These are phyloP conservation scores for Phytopythium sindhum DNA, from an alignment of 352 stramenopile genomes.

Conservation along the genomic window DNA sequence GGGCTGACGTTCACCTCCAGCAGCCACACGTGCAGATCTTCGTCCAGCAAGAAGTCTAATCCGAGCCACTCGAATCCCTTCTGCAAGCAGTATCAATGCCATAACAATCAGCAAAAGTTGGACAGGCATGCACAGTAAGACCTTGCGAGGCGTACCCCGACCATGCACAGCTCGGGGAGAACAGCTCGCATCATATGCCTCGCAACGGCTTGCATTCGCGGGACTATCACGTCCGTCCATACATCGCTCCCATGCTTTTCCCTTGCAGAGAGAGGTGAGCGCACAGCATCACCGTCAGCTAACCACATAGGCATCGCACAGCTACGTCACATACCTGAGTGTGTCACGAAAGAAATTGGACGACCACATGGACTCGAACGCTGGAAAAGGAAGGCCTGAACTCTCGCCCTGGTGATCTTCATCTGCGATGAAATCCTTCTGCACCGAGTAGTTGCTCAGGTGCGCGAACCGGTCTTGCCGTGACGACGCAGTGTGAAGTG, in stretches of 20 bases:
- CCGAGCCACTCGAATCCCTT: constrained; percentile 84
- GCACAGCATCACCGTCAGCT: not conserved
- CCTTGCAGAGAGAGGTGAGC: constrained; percentile 12
- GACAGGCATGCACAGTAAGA: not conserved
- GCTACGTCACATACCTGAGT: constrained; percentile 25
- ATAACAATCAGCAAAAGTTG: not conserved
- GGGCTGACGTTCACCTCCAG: constrained; percentile 88
- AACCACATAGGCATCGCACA: not conserved
- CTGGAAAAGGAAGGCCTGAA: not conserved
- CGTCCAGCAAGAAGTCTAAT: constrained; percentile 79
- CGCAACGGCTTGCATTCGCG: constrained; percentile 55
- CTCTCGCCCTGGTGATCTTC: not conserved
- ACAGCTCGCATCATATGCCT: constrained; percentile 35
- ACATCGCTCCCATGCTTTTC: constrained; percentile 35
- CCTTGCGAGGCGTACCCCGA: constrained; percentile 35
- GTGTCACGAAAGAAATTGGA: constrained; percentile 34
- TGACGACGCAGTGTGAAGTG: constrained; percentile 23
- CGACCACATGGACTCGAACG: constrained; percentile 58
- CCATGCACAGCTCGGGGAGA: constrained; percentile 33
- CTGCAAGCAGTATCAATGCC: constrained; percentile 14
- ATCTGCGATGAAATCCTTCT: constrained; percentile 41
- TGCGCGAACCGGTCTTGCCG: constrained; percentile 54
- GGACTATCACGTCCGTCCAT: constrained; percentile 44
- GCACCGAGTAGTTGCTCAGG: constrained; percentile 84
- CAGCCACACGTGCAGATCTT: constrained; percentile 53